Conservation (phyloP, 169 alveolate species). For the Eimeria zaria region DNA sequence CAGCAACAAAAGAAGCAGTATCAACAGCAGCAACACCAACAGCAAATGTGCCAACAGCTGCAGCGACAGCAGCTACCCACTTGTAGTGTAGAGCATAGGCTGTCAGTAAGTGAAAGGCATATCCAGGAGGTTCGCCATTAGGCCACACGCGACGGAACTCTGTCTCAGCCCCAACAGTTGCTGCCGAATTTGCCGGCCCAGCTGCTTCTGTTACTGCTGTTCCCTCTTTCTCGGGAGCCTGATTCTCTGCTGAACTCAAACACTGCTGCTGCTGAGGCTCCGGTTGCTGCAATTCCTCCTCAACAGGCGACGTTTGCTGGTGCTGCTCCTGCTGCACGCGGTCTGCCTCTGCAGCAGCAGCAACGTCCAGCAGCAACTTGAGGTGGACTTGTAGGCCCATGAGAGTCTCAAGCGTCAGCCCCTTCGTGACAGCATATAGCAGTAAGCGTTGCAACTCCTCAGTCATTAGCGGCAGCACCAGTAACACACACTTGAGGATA, state of each 20-base stretch:
- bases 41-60: background rate
- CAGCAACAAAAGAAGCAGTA: background rate
- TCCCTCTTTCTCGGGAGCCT: conserved; percentile 7
- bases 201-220: background rate
- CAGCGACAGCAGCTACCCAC: conserved; percentile 42
- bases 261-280: conserved; percentile 7
- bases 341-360: conserved; percentile 60
- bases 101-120: conserved; percentile 79
- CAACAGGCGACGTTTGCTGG: background rate
- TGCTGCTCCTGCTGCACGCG: conserved; percentile 72
- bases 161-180: background rate
- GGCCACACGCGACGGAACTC: conserved; percentile 49
- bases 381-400: conserved; percentile 47
- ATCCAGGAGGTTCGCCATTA: conserved; percentile 74
- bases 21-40: background rate
- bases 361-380: conserved; percentile 53
- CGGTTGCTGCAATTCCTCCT: conserved; percentile 2
- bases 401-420: conserved; percentile 38
- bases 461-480: conserved; percentile 77
- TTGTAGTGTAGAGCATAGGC: conserved; percentile 85
- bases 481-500: conserved; percentile 70
- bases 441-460: conserved; percentile 79
- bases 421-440: conserved; percentile 69
- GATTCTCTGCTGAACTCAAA: conserved; percentile 7
- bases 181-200: background rate